Evolutionary conservation across 2,329 filamentous ascomycete genomes (phyloP).

Genomic region (Coniella vitis): DNA sequence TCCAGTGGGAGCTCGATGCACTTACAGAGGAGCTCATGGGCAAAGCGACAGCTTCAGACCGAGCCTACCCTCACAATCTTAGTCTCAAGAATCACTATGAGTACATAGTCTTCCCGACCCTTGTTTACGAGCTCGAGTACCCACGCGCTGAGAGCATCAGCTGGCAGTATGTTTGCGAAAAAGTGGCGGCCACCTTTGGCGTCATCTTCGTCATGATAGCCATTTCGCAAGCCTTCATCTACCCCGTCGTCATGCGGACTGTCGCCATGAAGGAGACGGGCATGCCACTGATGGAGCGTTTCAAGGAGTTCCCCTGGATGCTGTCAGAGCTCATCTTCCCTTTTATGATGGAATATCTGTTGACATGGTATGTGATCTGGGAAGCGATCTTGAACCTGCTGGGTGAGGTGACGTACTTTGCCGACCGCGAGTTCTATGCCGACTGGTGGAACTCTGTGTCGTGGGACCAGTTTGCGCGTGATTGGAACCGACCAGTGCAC

Average conservation of each 20-base stretch:
- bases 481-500: slow-evolving; percentile 76
- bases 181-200: slow-evolving; percentile 62
- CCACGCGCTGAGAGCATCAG: slow-evolving; percentile 61
- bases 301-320: slow-evolving; percentile 66
- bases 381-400: slow-evolving; percentile 67
- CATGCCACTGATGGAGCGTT: slow-evolving; percentile 52
- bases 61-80: slow-evolving; percentile 63
- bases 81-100: slow-evolving; percentile 59
- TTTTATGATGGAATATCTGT: slow-evolving; percentile 70
- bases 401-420: slow-evolving; percentile 70
- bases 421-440: slow-evolving; percentile 66
- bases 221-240: slow-evolving; percentile 69
- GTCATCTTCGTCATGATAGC: slow-evolving; percentile 74
- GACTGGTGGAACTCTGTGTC: slow-evolving; percentile 59
- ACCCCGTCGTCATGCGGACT: slow-evolving; percentile 64
- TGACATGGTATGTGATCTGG: slow-evolving; percentile 80
- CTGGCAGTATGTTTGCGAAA: slow-evolving; percentile 71
- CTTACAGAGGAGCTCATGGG: slow-evolving; percentile 59
- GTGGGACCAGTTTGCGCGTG: slow-evolving; percentile 72
- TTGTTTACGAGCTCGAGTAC: slow-evolving; percentile 75
- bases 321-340: slow-evolving; percentile 71
- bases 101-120: slow-evolving; percentile 67
- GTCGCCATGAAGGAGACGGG: slow-evolving; percentile 61
- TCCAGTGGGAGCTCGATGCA: slow-evolving; percentile 60
- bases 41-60: slow-evolving; percentile 44